Evolutionary conservation across 1,284 basidiomycete species (phyloP).

Genomic region (Puccinia novopanici): DNA sequence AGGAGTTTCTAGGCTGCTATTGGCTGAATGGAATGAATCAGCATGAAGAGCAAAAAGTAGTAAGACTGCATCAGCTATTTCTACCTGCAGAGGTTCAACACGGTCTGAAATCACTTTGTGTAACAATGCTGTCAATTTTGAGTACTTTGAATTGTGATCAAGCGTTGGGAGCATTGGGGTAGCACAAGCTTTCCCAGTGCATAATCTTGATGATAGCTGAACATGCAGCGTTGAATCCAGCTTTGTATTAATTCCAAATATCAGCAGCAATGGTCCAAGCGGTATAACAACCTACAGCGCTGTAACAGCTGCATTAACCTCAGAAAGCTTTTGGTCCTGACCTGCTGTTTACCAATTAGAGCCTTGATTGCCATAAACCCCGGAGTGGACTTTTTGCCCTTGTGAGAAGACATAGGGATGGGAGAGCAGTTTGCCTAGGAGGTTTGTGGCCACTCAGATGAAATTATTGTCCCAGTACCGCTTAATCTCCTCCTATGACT

Average conservation of each 20-base stretch:
- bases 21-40: slow-evolving; percentile 15
- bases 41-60: slow-evolving; percentile 42
- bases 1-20: background rate
- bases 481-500: background rate
- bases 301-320: too few relatives aligned
- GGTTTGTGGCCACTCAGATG: slow-evolving; percentile 30
- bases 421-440: slow-evolving; percentile 22
- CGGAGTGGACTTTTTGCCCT: too few relatives aligned
- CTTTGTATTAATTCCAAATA: too few relatives aligned
- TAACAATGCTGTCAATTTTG: slow-evolving; percentile 29
- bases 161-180: background rate
- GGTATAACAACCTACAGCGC: too few relatives aligned
- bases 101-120: slow-evolving; percentile 20
- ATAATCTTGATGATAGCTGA: too few relatives aligned
- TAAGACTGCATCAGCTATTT: slow-evolving; percentile 43
- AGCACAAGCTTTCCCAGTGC: too few relatives aligned
- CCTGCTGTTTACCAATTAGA: too few relatives aligned
- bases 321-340: too few relatives aligned
- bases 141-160: slow-evolving; percentile 22
- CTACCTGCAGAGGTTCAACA: slow-evolving; percentile 24
- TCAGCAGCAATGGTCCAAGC: too few relatives aligned
- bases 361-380: too few relatives aligned
- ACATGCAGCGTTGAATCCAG: too few relatives aligned
- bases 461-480: slow-evolving; percentile 30
- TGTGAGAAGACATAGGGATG: too few relatives aligned